phyloP scores from a whole-genome alignment of 2,329 filamentous ascomycete species.

The Colletotrichum paranaense region DNA sequence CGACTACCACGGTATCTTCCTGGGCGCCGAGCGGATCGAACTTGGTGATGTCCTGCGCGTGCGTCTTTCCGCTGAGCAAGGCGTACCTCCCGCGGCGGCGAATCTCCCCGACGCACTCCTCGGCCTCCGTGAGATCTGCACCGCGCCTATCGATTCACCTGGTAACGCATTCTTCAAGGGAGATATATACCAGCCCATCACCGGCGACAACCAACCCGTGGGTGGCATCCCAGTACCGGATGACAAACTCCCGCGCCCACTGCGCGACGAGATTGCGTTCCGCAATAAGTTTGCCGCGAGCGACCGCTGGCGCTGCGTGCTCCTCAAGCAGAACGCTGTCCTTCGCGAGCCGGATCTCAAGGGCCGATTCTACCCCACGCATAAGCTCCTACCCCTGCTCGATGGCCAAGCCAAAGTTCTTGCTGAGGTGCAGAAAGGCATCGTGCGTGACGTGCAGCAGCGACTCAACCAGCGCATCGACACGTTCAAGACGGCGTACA shows the following conservation, averaged over 20 bases:
- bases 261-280: constrained; percentile 54
- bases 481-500: constrained; percentile 51
- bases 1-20: constrained; percentile 59
- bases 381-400: constrained; percentile 62
- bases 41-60: constrained; percentile 62
- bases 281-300: constrained; percentile 48
- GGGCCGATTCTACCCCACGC: constrained; percentile 70
- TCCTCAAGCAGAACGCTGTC: constrained; percentile 58
- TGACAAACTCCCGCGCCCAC: constrained; percentile 50
- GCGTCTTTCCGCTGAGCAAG: constrained; percentile 49
- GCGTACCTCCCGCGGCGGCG: constrained; percentile 11
- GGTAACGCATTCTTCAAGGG: constrained; percentile 54
- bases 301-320: constrained; percentile 50
- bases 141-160: constrained; percentile 46
- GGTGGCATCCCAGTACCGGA: constrained; percentile 45
- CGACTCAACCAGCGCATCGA: constrained; percentile 66
- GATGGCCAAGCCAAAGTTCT: constrained; percentile 43
- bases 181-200: constrained; percentile 50
- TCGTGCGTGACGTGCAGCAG: constrained; percentile 56
- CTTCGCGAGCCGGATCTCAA: constrained; percentile 60
- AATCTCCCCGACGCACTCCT: constrained; percentile 47
- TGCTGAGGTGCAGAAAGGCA: constrained; percentile 50
- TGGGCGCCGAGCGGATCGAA: constrained; percentile 62
- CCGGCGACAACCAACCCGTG: constrained; percentile 37
- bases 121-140: constrained; percentile 54